Base-by-base conservation (phyloP, 2,329 filamentous ascomycete species). In the Hymenoscyphus infarciens region DNA sequence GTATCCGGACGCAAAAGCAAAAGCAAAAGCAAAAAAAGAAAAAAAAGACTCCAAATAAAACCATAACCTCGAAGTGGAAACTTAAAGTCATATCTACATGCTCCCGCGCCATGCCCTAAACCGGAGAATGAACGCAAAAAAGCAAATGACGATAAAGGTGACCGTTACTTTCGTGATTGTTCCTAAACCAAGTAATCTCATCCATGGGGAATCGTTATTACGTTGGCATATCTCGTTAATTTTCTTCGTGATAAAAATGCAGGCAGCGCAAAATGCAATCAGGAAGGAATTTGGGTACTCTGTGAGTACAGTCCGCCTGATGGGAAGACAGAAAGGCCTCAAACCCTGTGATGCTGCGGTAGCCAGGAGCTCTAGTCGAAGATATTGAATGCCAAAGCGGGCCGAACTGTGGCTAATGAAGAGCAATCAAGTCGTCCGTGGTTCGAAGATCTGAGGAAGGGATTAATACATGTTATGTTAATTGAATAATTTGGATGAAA, bases 291-390 rank as follows among this genome's bases (percentile, higher is more conserved):
- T 11, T 22, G 8, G 7, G 2, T 6, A 22, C n/a, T 42, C 15
- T 10, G 16, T 19, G 39, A 49, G 42, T 19, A 49, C n/a, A 49
- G 42, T 49, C 42, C 42, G 10, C 19, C n/a, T 49, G n/a, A 10
- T 49, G 19, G n/a, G 42, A 49, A 49, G 42, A 22, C 42, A 49
- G n/a, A 49, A 11, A 22, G 19, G 19, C 42, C 42, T 49, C 42
- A 10, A 49, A 49, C 22, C 11, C 10, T 19, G 42, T 49, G 42
- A 49, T 49, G 42, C 42, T 49, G 42, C 25, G n/a, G 42, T 49
- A 22, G n/a, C 42, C 42, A 49, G 42, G n/a, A 49, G 42, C 42
- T 22, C 42, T 22, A 49, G 42, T 49, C n/a, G 42, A 49, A 49
- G 22, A 49, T 49, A 19, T 22, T 49, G 42, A 22, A 22, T 49